Base-by-base conservation (phyloP, 2,329 filamentous ascomycete genomes). In the Fusarium papillatum region DNA sequence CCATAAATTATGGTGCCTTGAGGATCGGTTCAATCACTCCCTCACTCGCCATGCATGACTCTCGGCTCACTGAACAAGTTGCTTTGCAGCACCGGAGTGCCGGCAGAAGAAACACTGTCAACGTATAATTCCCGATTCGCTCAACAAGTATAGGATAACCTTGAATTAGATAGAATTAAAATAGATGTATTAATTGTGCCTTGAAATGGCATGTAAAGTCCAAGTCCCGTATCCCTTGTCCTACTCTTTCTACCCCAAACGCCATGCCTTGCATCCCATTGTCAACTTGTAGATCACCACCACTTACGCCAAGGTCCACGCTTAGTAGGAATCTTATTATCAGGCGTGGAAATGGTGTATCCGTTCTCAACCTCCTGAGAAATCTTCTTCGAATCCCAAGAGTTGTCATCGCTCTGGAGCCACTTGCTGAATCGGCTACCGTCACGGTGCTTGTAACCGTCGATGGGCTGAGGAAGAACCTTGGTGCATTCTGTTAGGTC, bases 401-500 rank as follows among this genome's bases (percentile, higher is more conserved):
- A 79, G 67, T 74, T 73, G 46, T 80, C 78, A 19, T 80, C 70
- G 48, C 77, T 80, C 66, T 78, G 69, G 26, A 81, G 76, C 78
- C 80, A 81, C 67, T 80, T 80, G 71, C 78, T 74, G 38, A 81
- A 55, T 26, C 73, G 69, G 43, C 59, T 66, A 55, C 77, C 69
- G 24, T 81, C 80, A 43, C 72, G 70, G 59, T 72, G 68, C 11
- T 41, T 34, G 68, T 72, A 81, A 22, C 29, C 67, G 9, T 55
- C 71, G 39, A 74, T 65, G 19, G 77, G 74, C n/a, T 80, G 78
- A 6, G 86, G 89, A 13, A 91, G 81, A 4, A 88, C 88, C 75
- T 87, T 86, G 13, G 88, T 89, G 84, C 89, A 91, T 73, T 91
- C 89, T 19, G 85, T 88, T 53, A 91, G 81, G 26, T 83, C 80